Base-by-base conservation (phyloP, 2,329 filamentous ascomycete species). In the Stemphylium vesicarium region DNA sequence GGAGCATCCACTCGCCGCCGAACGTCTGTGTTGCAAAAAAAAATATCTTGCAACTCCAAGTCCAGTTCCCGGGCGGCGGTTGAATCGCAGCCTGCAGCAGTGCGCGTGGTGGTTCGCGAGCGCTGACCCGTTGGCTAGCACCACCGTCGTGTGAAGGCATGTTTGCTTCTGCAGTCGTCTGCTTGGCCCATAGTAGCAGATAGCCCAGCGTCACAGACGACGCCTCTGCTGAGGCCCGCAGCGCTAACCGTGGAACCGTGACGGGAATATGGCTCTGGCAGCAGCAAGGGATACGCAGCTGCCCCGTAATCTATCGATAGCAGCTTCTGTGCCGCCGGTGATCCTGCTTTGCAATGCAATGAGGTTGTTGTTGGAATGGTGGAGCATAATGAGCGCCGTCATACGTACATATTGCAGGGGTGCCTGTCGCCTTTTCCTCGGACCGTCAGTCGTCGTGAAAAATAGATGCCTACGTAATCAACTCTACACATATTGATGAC, bases 161-260 rank as follows among this genome's bases (percentile, higher is more conserved):
- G 60, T 61, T 68, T 71, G 66, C 71, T 72, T 70, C 65, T 69
- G 55, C 54, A 67, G 52, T 61, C 57, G 60, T 60, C 59, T 59
- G 43, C 68, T 68, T 64, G 63, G 60, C 62, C 40, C 45, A 44
- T 39, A 22, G 4, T 47, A 18, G 48, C 44, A 56, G 38, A 40
- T 40, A 44, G 46, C 50, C 57, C 56, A 59, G 40, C 48, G 53
- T 57, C 46, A 56, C 56, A 57, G 50, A 42, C 52, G 53, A 57
- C 57, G 60, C 57, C 60, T 60, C 49, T 56, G 46, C 29, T 58
- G 53, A 61, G 58, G 54, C 60, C 61, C 49, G 53, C 59, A 63
- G 58, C 69, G 63, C 69, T 70, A 70, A 67, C 59, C 56, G 68
- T 72, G 70, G 62, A 65, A 72, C 65, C 54, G 62, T 67, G 63